Evolutionary conservation across 2,329 filamentous ascomycete genomes (phyloP), one percentile per base, ranked within the genome.

Genomic region (Aspergillus fumigatiaffinis): DNA sequence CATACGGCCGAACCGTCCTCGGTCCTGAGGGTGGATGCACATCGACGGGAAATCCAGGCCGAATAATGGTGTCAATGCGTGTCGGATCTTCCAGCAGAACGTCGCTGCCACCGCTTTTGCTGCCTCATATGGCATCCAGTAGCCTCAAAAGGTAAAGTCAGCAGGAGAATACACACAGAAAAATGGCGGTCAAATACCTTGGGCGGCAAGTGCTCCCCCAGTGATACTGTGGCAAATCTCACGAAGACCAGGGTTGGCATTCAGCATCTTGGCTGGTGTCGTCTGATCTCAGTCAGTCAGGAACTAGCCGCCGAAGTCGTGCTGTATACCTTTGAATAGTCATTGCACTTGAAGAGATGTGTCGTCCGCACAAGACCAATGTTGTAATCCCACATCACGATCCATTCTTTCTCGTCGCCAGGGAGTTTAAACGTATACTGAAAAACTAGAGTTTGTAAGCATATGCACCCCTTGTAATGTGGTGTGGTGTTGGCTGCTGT

Each of bases 381-480:
- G 66, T 95, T 93, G 77, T 97, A 97, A 74, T 99, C 94, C 94
- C 94, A 99, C 85, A 97, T 92, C 59, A 97, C 87, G 0, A 84
- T 85, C 71, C 89, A 92, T 53, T 84, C 80, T 61, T 80, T 82
- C 1, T 87, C 82, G 49, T 89, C 84, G 10, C 81, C 85, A 0
- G 89, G 89, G 3, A 88, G 72, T 64, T 81, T 84, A 79, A 95
- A 97, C 38, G 84, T 86, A 73, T 97, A 97, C 66, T 92, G 65
- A n/a, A 70, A 70, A 12, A 74, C 72, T 74, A 35, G 10, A 47
- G 54, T 3, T 41, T 41, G 55, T 59, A 28, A 59, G 54, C 42
- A 41, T 28, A 14, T 14, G 7, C 10, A 20, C 5, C 10, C 44
- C 12, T 23, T 4, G 10, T 3, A 23, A 23, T 3, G 20, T 23